Percentiles rank a stretch among this genome's conserved stretches.
These are phyloP conservation scores for Corylus heterophylla DNA, from an alignment of 306 rosid genomes.

Conservation along the genomic window DNA sequence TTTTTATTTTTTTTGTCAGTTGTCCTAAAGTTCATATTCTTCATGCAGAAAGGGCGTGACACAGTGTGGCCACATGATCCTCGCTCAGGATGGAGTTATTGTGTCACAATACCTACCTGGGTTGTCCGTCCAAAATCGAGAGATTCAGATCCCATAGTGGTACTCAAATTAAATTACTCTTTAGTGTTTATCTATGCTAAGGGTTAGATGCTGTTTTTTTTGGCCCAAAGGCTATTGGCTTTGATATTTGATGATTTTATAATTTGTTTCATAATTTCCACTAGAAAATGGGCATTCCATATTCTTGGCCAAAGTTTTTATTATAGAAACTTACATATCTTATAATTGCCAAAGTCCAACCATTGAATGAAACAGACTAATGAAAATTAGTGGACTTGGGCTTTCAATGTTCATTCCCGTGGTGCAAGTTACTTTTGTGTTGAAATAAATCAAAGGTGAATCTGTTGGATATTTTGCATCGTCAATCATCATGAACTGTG, in stretches of 20 bases:
- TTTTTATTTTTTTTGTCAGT: background rate
- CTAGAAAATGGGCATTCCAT: background rate
- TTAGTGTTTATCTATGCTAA: conserved; percentile 36
- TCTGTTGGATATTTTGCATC: background rate
- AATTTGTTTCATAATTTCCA: background rate
- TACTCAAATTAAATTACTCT: conserved; percentile 47
- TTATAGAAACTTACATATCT: background rate
- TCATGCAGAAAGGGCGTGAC: conserved; percentile 76
- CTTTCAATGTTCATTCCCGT: background rate
- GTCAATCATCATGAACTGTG: background rate
- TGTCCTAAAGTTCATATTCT: conserved; percentile 16
- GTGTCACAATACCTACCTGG: conserved; percentile 80
- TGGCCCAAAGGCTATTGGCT: background rate
- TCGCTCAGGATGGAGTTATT: conserved; percentile 85
- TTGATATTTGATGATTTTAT: conserved; percentile 3
- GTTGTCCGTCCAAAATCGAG: conserved; percentile 76
- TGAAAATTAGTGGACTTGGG: background rate
- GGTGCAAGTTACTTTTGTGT: background rate
- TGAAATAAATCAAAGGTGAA: background rate
- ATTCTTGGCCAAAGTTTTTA: background rate
- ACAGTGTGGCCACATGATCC: conserved; percentile 93
- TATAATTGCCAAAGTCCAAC: background rate
- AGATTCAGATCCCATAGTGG: conserved; percentile 88
- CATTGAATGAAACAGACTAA: background rate
- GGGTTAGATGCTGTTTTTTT: conserved; percentile 42